Base-by-base conservation (phyloP, 2,329 filamentous ascomycete genomes). In the Xylariomycetidae sp. region DNA sequence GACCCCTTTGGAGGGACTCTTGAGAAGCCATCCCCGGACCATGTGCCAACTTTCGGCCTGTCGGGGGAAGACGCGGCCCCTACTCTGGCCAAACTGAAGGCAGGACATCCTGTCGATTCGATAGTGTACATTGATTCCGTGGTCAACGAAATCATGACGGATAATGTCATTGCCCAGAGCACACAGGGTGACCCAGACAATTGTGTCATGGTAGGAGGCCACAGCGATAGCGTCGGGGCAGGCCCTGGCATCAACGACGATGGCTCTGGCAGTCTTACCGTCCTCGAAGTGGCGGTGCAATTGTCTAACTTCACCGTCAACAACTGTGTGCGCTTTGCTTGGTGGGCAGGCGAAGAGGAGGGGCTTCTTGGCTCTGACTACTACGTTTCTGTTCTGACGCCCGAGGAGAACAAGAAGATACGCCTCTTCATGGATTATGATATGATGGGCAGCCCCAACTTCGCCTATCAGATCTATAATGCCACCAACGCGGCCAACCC, bases 211-310 rank as follows among this genome's bases (percentile, higher is more conserved):
- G 65, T 82, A 1, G 78, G 79, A 13, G 79, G 69, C 2, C 79
- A 83, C 61, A 77, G 70, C 20, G 78, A 82, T 53, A 75, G 72
- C 41, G 79, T 82, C 12, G 52, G 64, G 1, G 78, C 74, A 32
- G 79, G 80, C 1, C 77, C 79, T 1, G 84, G 84, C 14, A 87
- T 88, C 67, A 88, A 88, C 56, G 84, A 88, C 47, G 82, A 88
- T 49, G 84, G 84, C 29, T 81, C 79, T 3, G 84, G 84, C 35
- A 77, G 72, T 20, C 49, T 78, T 34, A 71, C 74, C 1, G 61
- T 82, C 5, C 69, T 83, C 25, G 79, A 83, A 52, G 64, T 83
- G 7, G 78, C 79, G 2, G 70, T 66, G 3, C 75, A 79, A 44
- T 62, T 82, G 36, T 58, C 69, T 37, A 66, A 68, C 14, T 82